A percentile compares a stretch with the other conserved stretches of the same genome.
phyloP scores from a whole-genome alignment of 805 yeast species.

The Cyberlindnera euphorbiiphila region DNA sequence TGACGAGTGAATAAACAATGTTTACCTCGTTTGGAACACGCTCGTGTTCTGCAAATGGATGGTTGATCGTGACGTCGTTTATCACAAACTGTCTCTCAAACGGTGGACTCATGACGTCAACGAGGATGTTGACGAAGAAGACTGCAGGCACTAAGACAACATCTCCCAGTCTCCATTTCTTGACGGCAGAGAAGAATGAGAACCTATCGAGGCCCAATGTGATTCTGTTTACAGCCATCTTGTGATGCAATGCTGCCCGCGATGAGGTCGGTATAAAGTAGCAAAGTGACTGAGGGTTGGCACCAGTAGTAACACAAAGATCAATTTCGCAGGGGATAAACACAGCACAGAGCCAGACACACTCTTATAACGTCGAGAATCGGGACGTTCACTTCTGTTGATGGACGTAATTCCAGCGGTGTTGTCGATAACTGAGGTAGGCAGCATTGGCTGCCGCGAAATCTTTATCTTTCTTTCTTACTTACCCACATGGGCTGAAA shows the following conservation, averaged over 20 bases:
- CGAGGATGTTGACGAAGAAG: conserved; percentile 31
- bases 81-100: conserved; percentile 75
- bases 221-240: conserved; percentile 28
- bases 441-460: too few relatives aligned
- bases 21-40: conserved; percentile 58
- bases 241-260: not conserved
- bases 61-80: conserved; percentile 72
- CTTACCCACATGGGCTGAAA: too few relatives aligned
- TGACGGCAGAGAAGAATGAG: conserved; percentile 20
- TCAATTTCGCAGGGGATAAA: too few relatives aligned
- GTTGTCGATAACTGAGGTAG: too few relatives aligned
- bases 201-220: conserved; percentile 26
- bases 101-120: conserved; percentile 43
- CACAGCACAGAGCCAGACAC: too few relatives aligned
- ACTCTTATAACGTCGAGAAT: too few relatives aligned
- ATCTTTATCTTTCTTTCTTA: too few relatives aligned
- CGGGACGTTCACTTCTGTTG: too few relatives aligned
- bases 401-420: too few relatives aligned
- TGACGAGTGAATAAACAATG: conserved; percentile 46
- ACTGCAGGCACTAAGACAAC: conserved; percentile 30
- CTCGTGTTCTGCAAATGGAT: conserved; percentile 76
- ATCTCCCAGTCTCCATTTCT: conserved; percentile 40
- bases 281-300: too few relatives aligned
- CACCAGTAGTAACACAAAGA: too few relatives aligned
- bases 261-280: too few relatives aligned